phyloP scores from a whole-genome alignment of 495 filamentous ascomycete genomes.

The Terfezia claveryi region DNA sequence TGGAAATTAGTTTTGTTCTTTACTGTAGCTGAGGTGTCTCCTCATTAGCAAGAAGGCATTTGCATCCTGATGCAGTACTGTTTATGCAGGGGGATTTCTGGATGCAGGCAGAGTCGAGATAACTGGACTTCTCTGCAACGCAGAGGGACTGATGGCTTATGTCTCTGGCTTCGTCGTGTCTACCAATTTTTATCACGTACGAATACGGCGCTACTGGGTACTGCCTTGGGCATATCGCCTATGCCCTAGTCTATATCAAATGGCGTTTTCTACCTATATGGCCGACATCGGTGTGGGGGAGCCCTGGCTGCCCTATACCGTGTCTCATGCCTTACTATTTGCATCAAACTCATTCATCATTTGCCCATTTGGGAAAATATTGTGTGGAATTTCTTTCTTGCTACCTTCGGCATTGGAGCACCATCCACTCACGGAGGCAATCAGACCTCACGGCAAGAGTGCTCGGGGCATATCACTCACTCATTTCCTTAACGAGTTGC shows the following conservation, averaged over 20 bases:
- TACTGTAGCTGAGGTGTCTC: no score
- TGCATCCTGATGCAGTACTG: constrained; percentile 33
- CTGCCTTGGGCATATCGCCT: constrained; percentile 38
- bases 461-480: constrained; percentile 59
- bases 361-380: constrained; percentile 98
- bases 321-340: constrained; percentile 73
- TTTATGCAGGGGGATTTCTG: constrained; percentile 43
- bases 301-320: constrained; percentile 55
- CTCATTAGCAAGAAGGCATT: constrained; percentile 36
- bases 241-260: constrained; percentile 30
- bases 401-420: constrained; percentile 57
- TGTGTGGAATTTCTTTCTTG: constrained; percentile 75
- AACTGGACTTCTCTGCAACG: constrained; percentile 27
- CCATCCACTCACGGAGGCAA: constrained; percentile 48
- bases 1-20: no score
- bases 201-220: constrained; percentile 11
- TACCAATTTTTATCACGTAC: constrained; percentile 7
- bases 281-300: constrained; percentile 68
- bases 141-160: constrained; percentile 21
- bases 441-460: constrained; percentile 38
- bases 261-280: constrained; percentile 32
- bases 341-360: constrained; percentile 97
- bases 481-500: constrained; percentile 57
- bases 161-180: constrained; percentile 5
- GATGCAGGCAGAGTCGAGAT: constrained; percentile 31